phyloP scores from a whole-genome alignment of 2,329 filamentous ascomycete genomes.

The Xylaria arbuscula region DNA sequence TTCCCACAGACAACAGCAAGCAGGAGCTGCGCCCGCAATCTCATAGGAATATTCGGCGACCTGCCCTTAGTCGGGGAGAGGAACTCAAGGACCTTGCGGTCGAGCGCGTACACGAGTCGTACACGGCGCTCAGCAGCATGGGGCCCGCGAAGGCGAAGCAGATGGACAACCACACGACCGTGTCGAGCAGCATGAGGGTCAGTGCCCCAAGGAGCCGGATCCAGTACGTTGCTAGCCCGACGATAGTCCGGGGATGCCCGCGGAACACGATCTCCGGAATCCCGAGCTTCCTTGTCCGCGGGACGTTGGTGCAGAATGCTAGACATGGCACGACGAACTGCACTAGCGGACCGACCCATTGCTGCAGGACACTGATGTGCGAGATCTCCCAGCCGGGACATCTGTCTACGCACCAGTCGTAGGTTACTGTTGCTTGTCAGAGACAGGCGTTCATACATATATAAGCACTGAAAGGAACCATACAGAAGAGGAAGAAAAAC shows the following conservation, averaged over 20 bases:
- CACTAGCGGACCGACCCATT: constrained; percentile 52
- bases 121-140: constrained; percentile 48
- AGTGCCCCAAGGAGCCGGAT: constrained; percentile 44
- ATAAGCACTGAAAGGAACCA: background rate
- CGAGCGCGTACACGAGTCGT: constrained; percentile 49
- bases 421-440: constrained; percentile 41
- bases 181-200: constrained; percentile 44
- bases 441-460: background rate
- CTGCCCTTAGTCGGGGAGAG: constrained; percentile 40
- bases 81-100: constrained; percentile 48
- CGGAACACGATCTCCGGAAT: constrained; percentile 63
- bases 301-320: constrained; percentile 53
- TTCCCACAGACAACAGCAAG: constrained; percentile 49
- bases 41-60: constrained; percentile 34
- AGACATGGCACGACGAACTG: constrained; percentile 53
- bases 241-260: constrained; percentile 66
- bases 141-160: constrained; percentile 49
- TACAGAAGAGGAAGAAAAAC: background rate
- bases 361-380: constrained; percentile 41
- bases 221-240: constrained; percentile 48
- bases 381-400: constrained; percentile 51
- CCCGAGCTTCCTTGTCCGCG: constrained; percentile 48
- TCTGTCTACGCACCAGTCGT: constrained; percentile 46
- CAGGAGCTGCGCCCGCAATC: constrained; percentile 46
- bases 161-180: constrained; percentile 45